Conservation (phyloP, 352 stramenopile genomes). For the Plasmopara muralis region DNA sequence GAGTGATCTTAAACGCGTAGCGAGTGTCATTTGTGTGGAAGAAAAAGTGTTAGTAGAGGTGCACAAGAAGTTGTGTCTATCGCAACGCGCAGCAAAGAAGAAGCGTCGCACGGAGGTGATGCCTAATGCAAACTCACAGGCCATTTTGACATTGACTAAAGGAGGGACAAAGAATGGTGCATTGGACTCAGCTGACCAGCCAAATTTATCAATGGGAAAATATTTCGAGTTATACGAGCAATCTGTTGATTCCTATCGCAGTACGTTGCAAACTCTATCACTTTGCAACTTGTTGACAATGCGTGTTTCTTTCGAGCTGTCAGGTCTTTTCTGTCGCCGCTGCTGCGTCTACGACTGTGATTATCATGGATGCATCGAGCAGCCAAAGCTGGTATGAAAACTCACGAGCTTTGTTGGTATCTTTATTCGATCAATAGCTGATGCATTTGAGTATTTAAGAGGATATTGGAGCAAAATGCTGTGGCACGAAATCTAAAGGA, state of each 20-base stretch:
- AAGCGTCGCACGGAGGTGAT: constrained; percentile 24
- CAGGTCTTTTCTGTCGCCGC: constrained; percentile 70
- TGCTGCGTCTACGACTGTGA: constrained; percentile 84
- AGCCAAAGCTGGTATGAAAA: constrained; percentile 43
- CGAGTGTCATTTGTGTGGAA: constrained; percentile 58
- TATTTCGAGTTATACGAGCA: constrained; percentile 53
- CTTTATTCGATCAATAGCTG: constrained; percentile 2
- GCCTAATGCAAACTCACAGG: constrained; percentile 8
- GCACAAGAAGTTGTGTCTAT: constrained; percentile 43
- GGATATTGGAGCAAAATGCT: constrained; percentile 58
- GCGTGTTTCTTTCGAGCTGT: constrained; percentile 1
- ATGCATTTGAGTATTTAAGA: constrained; percentile 24
- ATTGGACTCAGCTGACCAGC: constrained; percentile 3
- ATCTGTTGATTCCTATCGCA: constrained; percentile 58
- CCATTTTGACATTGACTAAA: not conserved
- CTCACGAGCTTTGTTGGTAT: not conserved
- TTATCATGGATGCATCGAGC: constrained; percentile 60
- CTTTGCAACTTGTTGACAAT: not conserved
- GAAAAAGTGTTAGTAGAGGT: constrained; percentile 61
- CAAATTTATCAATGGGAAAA: constrained; percentile 27
- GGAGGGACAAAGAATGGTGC: not conserved
- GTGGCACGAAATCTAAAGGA: constrained; percentile 35
- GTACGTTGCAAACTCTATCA: constrained; percentile 22
- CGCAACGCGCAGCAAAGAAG: constrained; percentile 36
- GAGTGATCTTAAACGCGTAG: constrained; percentile 52